Evolutionary conservation across 371 early-diverging fungal genomes (phyloP), one percentile per base, ranked within the genome.

Genomic region (Mucor velutinosus): DNA sequence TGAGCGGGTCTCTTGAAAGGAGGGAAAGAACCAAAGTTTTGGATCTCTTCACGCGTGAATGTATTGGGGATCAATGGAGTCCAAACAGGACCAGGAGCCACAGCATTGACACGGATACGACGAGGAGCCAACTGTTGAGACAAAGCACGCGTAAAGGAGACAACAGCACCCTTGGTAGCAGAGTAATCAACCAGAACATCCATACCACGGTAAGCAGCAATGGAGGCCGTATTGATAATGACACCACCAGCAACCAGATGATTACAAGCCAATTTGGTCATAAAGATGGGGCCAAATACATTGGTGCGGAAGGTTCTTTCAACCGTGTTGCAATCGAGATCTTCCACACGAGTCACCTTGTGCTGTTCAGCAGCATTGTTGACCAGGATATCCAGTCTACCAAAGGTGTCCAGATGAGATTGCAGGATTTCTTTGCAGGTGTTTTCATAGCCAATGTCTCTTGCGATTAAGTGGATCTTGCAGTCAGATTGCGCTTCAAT

Each of bases 11-110:
- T 76, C 75, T 86, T 84, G 76, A 87, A 80, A 43, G 90, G 89
- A 60, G 88, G 88, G 79, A 87, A 86, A 45, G 89, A 84, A 41
- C 90, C 90, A 69, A 86, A 85, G 67, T 87, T 85, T 39, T 86
- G 83, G 62, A 90, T 86, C 60, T 83, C 81, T 69, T 89, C 86
- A 49, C 82, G 77, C 33, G 83, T 77, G 70, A 86, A 87, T 60
- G 88, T 89, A 75, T 89, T 86, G 49, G 86, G 87, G 60, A 87
- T 89, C 71, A 90, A 76, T 39, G 88, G 89, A 43, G 90, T 90
- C 74, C 87, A 87, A 47, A 89, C 85, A 72, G 86, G 85, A 51
- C 90, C 90, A 66, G 86, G 88, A 39, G 89, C 90, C 39, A 89
- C 86, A 30, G 88, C 83, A 72, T 90, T 89, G 39, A 89, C 88